These are phyloP conservation scores for Starmerella davenportii DNA, from an alignment of 805 yeast genomes.

Conservation along the genomic window DNA sequence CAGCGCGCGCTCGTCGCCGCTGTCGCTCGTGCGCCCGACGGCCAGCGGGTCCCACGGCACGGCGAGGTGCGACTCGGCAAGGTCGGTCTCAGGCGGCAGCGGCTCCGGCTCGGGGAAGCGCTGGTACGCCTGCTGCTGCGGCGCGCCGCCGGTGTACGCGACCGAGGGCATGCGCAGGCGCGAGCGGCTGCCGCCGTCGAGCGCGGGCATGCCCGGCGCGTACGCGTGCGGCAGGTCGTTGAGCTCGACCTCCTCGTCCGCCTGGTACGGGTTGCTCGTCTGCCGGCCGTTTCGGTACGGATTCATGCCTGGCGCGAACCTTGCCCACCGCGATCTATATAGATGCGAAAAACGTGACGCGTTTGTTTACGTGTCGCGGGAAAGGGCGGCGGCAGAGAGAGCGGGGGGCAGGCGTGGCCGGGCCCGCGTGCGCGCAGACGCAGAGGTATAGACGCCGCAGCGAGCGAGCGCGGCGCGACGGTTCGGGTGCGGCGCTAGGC, in stretches of 20 bases:
- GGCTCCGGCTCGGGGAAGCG: conserved; percentile 5
- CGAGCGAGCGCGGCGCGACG: no score
- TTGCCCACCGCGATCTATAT: no score
- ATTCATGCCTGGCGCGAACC: conserved; percentile 1
- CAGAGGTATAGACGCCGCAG: no score
- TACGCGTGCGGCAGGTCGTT: not conserved
- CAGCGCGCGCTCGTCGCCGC: not conserved
- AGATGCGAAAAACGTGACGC: no score
- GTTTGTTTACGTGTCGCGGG: no score
- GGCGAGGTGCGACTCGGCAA: not conserved
- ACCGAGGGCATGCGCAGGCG: no score
- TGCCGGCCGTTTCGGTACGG: conserved; percentile 11
- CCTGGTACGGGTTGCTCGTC: conserved; percentile 3
- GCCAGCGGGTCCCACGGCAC: conserved; percentile 11
- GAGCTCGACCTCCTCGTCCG: not conserved
- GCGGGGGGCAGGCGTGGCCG: no score
- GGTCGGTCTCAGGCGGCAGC: not conserved
- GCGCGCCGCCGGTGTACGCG: no score
- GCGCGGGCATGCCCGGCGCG: not conserved
- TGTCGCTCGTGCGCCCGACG: not conserved
- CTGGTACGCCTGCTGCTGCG: not conserved
- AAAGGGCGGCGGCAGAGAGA: no score
- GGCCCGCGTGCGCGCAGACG: no score
- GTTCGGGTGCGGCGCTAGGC: no score
- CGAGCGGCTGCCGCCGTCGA: no score